phyloP scores from a whole-genome alignment of 352 stramenopile species.

The Globisporangium abappressorium region DNA sequence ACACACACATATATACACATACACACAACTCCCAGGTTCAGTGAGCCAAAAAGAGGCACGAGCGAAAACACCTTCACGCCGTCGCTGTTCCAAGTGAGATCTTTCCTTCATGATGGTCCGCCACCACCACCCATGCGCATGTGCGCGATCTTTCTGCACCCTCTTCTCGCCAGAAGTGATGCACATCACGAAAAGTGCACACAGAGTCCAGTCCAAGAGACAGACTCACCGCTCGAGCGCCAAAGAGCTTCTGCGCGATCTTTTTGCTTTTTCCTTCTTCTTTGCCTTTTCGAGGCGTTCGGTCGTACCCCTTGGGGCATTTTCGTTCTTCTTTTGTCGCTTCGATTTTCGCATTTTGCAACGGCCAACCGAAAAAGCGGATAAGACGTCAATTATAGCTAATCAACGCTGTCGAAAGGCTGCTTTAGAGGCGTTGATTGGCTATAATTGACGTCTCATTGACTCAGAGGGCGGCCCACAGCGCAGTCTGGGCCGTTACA shows the following conservation, averaged over 20 bases:
- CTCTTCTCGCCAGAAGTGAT: background rate
- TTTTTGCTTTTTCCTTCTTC: background rate
- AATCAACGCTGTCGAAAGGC: background rate
- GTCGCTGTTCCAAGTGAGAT: background rate
- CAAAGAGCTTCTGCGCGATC: background rate
- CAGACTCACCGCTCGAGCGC: background rate
- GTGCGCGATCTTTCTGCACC: background rate
- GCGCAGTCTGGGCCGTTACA: background rate
- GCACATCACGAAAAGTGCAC: background rate
- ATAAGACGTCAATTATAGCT: background rate
- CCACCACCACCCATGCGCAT: background rate
- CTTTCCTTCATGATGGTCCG: background rate
- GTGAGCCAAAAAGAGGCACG: no score
- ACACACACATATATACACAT: no score
- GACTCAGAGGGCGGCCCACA: background rate
- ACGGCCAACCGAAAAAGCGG: constrained; percentile 6
- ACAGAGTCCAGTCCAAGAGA: background rate
- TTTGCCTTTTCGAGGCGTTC: background rate
- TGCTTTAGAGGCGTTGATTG: no score
- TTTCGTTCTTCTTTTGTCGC: constrained; percentile 3
- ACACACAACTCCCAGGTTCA: no score
- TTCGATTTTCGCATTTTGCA: constrained; percentile 11
- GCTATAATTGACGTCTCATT: background rate
- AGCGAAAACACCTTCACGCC: no score
- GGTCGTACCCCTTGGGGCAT: constrained; percentile 4